Base-by-base conservation (phyloP, 2,329 filamentous ascomycete species). In the Microsporum canis region DNA sequence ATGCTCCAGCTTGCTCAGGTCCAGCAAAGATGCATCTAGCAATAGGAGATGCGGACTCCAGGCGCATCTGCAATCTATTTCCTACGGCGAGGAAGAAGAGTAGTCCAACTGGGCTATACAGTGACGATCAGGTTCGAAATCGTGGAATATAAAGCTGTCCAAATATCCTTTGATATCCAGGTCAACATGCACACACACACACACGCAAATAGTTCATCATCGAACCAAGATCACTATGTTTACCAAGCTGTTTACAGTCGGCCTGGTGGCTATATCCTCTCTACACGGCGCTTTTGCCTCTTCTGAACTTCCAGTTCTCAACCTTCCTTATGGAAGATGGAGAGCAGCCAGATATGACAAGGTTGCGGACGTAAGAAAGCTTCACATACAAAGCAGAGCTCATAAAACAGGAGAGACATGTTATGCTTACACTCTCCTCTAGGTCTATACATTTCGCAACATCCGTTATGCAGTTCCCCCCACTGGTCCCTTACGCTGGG, bases 391-490 rank as follows among this genome's bases (percentile, higher is more conserved):
- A 23, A 23, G 17, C 17, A 10, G 17, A 2, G n/a, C 10, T 41
- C 14, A 27, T 57, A 1, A 53, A 14, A 39, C 31, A 12, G 8
- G 29, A 8, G 10, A 14, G 34, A 33, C n/a, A 43, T 23, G 34
- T 14, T 57, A 29, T 39, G 38, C 14, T 43, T 43, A 27, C 3
- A 43, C 23, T 12, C 7, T 29, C 8, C 1, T 59, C n/a, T 58
- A 70, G 65, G 69, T 72, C 34, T 75, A 76, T 61, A 68, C 66
- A 39, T 78, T 78, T 66, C 72, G 72, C 60, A 78, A 78, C 61
- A 75, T 78, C 58, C 73, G 75, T 0, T 79, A 75, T 65, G 77
- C 74, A 1, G 76, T 76, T 7, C 74, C 76, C 8, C 76, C 77
- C 0, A 66, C 72, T 3, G 76, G 74, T 10, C 65, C 72, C 8